A percentile compares a stretch with the other conserved stretches of the same genome.
phyloP scores from a whole-genome alignment of 768 basidiomycete species.

The Pleurotus sapidus region DNA sequence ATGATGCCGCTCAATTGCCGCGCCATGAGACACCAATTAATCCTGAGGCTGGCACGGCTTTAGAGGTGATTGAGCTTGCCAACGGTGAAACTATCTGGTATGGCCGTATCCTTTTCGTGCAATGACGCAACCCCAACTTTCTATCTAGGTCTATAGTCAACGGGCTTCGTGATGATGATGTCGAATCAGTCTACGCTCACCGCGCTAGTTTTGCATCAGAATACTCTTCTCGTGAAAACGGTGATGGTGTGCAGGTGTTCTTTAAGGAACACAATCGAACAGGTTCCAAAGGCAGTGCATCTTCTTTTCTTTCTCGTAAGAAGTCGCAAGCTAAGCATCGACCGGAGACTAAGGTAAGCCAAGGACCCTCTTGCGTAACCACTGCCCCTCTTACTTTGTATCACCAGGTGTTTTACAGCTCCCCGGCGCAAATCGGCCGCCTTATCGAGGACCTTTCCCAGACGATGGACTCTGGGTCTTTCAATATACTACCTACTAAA shows the following conservation, averaged over 20 bases:
- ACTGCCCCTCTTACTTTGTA: conserved; percentile 23
- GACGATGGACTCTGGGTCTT: conserved; percentile 79
- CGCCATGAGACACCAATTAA: conserved; percentile 19
- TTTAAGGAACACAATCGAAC: conserved; percentile 74
- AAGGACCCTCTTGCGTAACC: conserved; percentile 12
- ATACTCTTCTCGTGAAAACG: conserved; percentile 51
- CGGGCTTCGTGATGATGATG: conserved; percentile 75
- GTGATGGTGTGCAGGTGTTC: conserved; percentile 66
- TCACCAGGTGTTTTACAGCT: conserved; percentile 68
- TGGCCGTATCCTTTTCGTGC: conserved; percentile 5
- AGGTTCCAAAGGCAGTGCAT: conserved; percentile 64
- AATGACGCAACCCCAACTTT: background rate
- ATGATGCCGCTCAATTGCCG: conserved; percentile 25
- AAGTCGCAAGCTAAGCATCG: conserved; percentile 54
- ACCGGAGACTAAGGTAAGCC: conserved; percentile 80
- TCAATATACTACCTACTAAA: conserved; percentile 60
- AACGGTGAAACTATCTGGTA: conserved; percentile 88
- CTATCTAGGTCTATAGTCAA: conserved; percentile 74
- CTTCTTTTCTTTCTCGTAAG: conserved; percentile 61
- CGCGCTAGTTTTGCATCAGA: conserved; percentile 76
- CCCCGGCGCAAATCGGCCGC: conserved; percentile 75
- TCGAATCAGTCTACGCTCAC: conserved; percentile 62
- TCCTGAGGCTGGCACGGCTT: conserved; percentile 54
- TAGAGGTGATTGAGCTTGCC: conserved; percentile 82
- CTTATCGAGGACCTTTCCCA: conserved; percentile 82